These are phyloP conservation scores for Zymoseptoria brevis DNA, from an alignment of 2,329 filamentous ascomycete species.

Conservation along the genomic window DNA sequence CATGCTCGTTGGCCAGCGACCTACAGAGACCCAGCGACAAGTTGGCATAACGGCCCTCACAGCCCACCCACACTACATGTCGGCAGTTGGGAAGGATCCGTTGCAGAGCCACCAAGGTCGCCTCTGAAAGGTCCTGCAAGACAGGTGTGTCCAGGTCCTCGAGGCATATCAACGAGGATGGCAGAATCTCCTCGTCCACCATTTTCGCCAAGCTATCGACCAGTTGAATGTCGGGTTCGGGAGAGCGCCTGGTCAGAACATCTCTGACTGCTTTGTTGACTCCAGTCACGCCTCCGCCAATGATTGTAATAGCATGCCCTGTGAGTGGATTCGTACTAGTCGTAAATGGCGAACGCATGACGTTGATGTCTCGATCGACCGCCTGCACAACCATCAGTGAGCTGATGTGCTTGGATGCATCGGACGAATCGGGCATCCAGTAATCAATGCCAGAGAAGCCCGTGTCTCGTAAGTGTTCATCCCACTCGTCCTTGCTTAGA, in stretches of 20 bases:
- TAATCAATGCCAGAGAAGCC: conserved; percentile 32
- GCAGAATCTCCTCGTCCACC: conserved; percentile 2
- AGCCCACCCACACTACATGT: conserved; percentile 12
- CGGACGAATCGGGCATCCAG: conserved; percentile 12
- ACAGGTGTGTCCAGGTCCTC: conserved; percentile 14
- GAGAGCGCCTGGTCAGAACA: conserved; percentile 10
- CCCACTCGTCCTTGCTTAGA: conserved; percentile 26
- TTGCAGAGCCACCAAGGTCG: conserved; percentile 10
- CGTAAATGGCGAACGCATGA: conserved; percentile 12
- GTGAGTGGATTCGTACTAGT: conserved; percentile 10
- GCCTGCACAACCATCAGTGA: conserved; percentile 14
- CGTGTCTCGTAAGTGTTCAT: conserved; percentile 22
- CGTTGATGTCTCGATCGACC: conserved; percentile 10
- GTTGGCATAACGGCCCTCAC: conserved; percentile 7
- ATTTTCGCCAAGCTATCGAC: not conserved
- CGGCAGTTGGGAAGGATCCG: conserved; percentile 9
- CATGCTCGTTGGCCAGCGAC: conserved; percentile 12
- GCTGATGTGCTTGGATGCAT: conserved; percentile 8
- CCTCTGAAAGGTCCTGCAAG: conserved; percentile 8
- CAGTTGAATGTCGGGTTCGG: conserved; percentile 7
- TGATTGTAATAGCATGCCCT: conserved; percentile 13
- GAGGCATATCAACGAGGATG: conserved; percentile 13
- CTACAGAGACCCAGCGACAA: conserved; percentile 16
- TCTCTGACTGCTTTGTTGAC: conserved; percentile 10
- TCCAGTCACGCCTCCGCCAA: conserved; percentile 11